Evolutionary conservation across 2,329 filamentous ascomycete species (phyloP), one percentile per base, ranked within the genome.

Genomic region (Epichloe sp.): DNA sequence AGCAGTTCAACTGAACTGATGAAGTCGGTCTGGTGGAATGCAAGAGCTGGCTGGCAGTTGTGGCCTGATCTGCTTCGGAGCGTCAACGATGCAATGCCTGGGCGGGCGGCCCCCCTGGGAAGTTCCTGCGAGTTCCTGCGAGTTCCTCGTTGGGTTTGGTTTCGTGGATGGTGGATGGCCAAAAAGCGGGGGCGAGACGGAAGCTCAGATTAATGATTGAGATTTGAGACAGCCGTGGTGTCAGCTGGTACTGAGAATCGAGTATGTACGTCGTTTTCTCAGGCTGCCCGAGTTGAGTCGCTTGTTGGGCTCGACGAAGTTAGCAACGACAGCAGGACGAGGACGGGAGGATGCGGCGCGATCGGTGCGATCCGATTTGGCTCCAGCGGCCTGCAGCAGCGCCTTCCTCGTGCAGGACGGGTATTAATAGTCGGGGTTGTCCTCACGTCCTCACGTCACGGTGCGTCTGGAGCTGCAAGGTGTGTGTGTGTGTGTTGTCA

Each of bases 391-490:
- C 37, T 49, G 47, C 40, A 42, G 47, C 41, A 31, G 26, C 41
- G 36, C 19, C 26, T 26, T 6, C 17, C 38, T 47, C 34, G 34
- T 49, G 47, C 38, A 48, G 47, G 47, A 42, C 38, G 14, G 37
- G 31, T 15, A 23, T 23, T 21, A 21, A 3, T 6, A 10, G n/a
- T 37, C 26, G 23, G 47, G 47, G 46, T n/a, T n/a, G n/a, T n/a
- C n/a, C n/a, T n/a, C n/a, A n/a, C n/a, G n/a, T n/a, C n/a, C 14
- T 48, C 46, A 41, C 46, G 46, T 48, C 46, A 41, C 46, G 11
- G 15, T 41, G 46, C 37, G 37, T 41, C 19, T 21, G 46, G 37
- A 19, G 46, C 17, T 41, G 45, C 14, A 44, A 45, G 45, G 23
- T 26, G 23, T 23, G 19, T 19, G 23, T 23, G 19, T 19, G 19